Evolutionary conservation across 768 basidiomycete species (phyloP), one percentile per base, ranked within the genome.

Genomic region (Leucogyrophana mollusca): DNA sequence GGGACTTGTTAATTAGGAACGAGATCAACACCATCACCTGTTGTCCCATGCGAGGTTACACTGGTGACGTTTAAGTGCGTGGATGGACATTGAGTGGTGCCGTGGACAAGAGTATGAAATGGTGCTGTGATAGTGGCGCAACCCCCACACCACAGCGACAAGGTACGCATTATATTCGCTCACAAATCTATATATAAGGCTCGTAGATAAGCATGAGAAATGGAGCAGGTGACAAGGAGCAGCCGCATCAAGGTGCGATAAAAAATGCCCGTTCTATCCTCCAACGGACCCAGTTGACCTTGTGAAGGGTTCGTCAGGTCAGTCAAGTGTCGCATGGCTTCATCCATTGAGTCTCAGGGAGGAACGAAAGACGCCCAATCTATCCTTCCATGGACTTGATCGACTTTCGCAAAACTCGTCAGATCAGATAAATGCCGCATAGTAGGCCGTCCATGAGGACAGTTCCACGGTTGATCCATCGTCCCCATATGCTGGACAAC

Each of bases 401-500:
- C 27, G 13, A 30, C 27, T 30, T 51, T 47, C 32, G 52, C 57
- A 40, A 68, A 64, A 5, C 49, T 42, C 8, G 40, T 50, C 52
- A 87, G 69, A 59, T 86, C 85, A 38, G 72, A 72, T 22, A 87
- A 69, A 68, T 85, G 87, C 23, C 84, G 82, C 88, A 87, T 89
- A 32, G 89, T 91, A 3, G 89, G 89, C 22, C 89, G 70, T 7
- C 88, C 88, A 59, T 90, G 89, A n/a, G 89, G 89, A 59, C 89
- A 90, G 46, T 89, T 85, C 89, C 89, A 91, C 1, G 88, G 89
- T 52, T 88, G 86, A 56, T 88, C 82, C 76, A 90, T 89, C 27
- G 76, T 84, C 35, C 85, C 86, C 87, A 90, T 91, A 60, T 90
- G 86, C 39, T 77, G 78, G 1, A 91, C 73, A 48, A 90, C 77